Percentiles rank a stretch among this genome's conserved stretches.
Conservation (phyloP, 108 stramenopile species). For the Cyclostephanos invisitatus region DNA sequence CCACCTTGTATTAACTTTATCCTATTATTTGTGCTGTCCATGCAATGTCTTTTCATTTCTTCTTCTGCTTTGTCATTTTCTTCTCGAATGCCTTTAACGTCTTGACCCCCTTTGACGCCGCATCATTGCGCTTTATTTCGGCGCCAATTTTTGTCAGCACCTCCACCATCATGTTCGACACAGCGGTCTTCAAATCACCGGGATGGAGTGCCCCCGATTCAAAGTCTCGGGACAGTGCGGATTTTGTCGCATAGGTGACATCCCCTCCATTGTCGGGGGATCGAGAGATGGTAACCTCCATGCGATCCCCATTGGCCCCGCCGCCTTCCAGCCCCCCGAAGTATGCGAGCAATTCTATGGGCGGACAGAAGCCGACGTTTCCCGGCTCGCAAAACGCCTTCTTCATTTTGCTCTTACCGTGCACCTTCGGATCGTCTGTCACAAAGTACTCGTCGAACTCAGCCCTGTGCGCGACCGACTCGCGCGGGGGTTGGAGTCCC, state of each 20-base stretch:
- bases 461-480: constrained; percentile 74
- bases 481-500: constrained; percentile 56
- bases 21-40: not conserved
- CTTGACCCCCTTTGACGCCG: constrained; percentile 83
- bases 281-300: constrained; percentile 63
- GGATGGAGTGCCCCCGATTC: constrained; percentile 88
- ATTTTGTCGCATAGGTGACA: constrained; percentile 71
- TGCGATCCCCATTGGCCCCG: constrained; percentile 26
- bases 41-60: constrained; percentile 40
- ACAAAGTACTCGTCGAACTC: constrained; percentile 87
- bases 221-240: constrained; percentile 83
- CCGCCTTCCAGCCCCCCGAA: constrained; percentile 54
- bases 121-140: constrained; percentile 81
- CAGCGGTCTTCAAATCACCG: constrained; percentile 92
- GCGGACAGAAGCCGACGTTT: constrained; percentile 87
- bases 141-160: constrained; percentile 85
- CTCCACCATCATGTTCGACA: constrained; percentile 74
- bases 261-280: constrained; percentile 88
- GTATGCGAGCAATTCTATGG: constrained; percentile 70
- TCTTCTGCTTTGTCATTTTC: constrained; percentile 77
- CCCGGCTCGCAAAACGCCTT: constrained; percentile 98
- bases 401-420: constrained; percentile 96
- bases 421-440: constrained; percentile 88
- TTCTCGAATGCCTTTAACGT: constrained; percentile 84
- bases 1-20: not conserved